These are phyloP conservation scores for Willaertia magna DNA, from an alignment of 208 protist species.

Conservation along the genomic window DNA sequence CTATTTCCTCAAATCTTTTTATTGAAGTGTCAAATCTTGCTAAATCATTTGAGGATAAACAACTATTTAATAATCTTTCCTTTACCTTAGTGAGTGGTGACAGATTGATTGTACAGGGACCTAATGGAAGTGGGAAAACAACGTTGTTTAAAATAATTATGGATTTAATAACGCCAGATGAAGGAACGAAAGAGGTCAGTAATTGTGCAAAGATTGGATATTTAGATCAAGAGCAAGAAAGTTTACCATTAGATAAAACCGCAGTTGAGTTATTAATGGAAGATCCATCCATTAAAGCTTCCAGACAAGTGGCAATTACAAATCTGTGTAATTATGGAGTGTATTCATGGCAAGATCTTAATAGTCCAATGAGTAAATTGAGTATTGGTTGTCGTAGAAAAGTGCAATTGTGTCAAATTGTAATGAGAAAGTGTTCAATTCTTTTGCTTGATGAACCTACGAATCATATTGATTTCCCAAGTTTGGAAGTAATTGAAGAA, in stretches of 20 bases:
- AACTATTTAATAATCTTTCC: slow-evolving; percentile 27
- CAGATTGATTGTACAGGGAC: slow-evolving; percentile 23
- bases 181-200: background rate
- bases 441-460: slow-evolving; percentile 3
- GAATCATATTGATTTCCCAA: slow-evolving; percentile 9
- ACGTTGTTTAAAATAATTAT: slow-evolving; percentile 46
- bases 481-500: slow-evolving; percentile 9
- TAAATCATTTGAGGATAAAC: background rate
- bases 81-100: slow-evolving; percentile 44
- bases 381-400: slow-evolving; percentile 4
- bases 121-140: slow-evolving; percentile 55
- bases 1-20: background rate
- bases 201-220: background rate
- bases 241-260: background rate
- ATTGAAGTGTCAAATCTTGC: background rate
- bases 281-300: background rate
- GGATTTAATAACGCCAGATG: background rate
- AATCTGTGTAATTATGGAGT: background rate
- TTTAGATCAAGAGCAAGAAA: slow-evolving; percentile 10
- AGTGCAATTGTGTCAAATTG: background rate
- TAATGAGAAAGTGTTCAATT: slow-evolving; percentile 1
- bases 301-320: background rate
- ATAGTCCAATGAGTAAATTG: background rate
- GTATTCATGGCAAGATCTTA: background rate
- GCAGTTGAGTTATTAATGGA: background rate